Evolutionary conservation across 2,329 filamentous ascomycete genomes (phyloP).

Genomic region (Apiospora koreana): DNA sequence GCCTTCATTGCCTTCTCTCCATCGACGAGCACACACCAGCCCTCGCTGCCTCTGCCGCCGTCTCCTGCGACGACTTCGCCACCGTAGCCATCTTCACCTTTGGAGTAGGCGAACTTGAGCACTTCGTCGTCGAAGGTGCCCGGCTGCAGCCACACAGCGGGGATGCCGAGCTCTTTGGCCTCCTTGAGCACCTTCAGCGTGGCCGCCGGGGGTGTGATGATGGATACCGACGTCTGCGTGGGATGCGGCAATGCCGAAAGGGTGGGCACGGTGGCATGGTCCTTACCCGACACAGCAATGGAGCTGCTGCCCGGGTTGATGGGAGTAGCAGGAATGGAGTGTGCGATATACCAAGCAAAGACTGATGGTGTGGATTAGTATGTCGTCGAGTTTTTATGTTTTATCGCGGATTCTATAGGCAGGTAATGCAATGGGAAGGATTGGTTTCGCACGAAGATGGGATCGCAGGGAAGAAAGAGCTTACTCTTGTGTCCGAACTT

Average conservation of each 20-base stretch:
- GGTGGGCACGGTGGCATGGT: conserved; percentile 65
- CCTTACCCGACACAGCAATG: conserved; percentile 60
- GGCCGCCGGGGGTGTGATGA: conserved; percentile 83
- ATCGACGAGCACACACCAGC: conserved; percentile 88
- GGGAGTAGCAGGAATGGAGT: conserved; percentile 75
- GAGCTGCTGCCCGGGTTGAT: conserved; percentile 73
- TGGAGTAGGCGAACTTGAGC: conserved; percentile 62
- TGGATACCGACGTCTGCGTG: conserved; percentile 71
- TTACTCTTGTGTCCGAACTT: conserved; percentile 90
- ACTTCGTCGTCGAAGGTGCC: conserved; percentile 82
- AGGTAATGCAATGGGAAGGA: no score
- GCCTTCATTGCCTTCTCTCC: conserved; percentile 65
- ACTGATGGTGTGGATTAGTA: conserved; percentile 52
- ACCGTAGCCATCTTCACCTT: conserved; percentile 53
- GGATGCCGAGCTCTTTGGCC: conserved; percentile 72
- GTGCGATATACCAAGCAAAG: conserved; percentile 83
- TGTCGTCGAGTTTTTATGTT: neutral
- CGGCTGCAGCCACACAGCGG: conserved; percentile 86
- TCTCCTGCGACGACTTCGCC: conserved; percentile 66
- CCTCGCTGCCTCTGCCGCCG: conserved; percentile 67
- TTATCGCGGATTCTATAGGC: neutral
- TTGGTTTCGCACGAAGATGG: no score
- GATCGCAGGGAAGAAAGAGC: conserved; percentile 22
- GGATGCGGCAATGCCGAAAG: conserved; percentile 68
- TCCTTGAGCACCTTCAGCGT: conserved; percentile 76